Evolutionary conservation across 1,284 basidiomycete species (phyloP).

Genomic region (Irpex sp.): DNA sequence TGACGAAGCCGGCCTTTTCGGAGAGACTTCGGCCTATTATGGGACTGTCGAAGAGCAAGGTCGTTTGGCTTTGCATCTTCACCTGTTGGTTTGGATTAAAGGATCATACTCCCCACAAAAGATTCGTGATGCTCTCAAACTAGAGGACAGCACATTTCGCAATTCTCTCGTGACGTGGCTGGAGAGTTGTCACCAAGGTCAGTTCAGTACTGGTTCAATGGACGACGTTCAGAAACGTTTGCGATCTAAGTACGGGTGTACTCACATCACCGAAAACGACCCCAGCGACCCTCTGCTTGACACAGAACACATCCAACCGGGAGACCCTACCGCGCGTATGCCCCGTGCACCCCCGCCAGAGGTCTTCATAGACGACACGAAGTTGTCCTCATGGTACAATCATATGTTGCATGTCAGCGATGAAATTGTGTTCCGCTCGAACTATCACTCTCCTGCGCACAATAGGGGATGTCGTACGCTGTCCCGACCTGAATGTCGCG

Average conservation of each 20-base stretch:
- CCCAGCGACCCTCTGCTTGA: neutral
- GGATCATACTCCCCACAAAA: conserved; percentile 13
- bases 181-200: conserved; percentile 4
- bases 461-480: neutral
- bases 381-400: neutral
- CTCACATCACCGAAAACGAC: neutral
- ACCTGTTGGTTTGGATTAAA: conserved; percentile 22
- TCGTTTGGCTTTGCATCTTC: conserved; percentile 27
- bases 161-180: conserved; percentile 16
- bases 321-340: neutral
- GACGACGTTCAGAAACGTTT: neutral
- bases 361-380: neutral
- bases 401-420: conserved; percentile 2
- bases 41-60: conserved; percentile 35
- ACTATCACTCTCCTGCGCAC: conserved; percentile 8
- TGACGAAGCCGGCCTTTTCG: conserved; percentile 24
- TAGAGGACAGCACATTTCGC: conserved; percentile 21
- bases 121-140: conserved; percentile 21
- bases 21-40: conserved; percentile 28
- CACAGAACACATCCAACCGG: neutral
- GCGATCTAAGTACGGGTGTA: neutral
- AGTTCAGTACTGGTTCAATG: neutral
- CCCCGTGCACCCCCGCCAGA: neutral
- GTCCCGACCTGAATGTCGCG: neutral
- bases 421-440: conserved; percentile 10